These are phyloP conservation scores for Tetracladium setigerum DNA, from an alignment of 495 filamentous ascomycete genomes.

Conservation along the genomic window DNA sequence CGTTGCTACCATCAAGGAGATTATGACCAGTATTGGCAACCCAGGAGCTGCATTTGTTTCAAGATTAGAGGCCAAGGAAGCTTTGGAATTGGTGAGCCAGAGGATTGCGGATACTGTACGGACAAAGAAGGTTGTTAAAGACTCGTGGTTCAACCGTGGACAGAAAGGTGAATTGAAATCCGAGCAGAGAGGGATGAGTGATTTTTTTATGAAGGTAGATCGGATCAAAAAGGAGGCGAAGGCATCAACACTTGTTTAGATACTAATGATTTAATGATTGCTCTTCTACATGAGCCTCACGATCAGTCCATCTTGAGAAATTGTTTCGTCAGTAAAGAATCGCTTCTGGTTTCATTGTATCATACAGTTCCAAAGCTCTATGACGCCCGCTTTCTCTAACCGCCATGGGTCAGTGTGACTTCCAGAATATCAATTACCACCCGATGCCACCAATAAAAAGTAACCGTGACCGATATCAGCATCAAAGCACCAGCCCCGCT, in stretches of 20 bases:
- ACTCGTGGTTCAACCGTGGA: constrained; percentile 41
- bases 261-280: too few species aligned
- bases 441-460: too few species aligned
- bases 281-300: too few species aligned
- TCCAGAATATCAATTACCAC: too few species aligned
- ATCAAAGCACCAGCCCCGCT: too few species aligned
- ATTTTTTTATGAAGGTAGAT: constrained; percentile 12
- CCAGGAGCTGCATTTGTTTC: constrained; percentile 63
- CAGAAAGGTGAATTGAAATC: constrained; percentile 4
- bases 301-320: too few species aligned
- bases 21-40: constrained; percentile 67
- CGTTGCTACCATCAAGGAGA: constrained; percentile 49
- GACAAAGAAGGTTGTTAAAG: constrained; percentile 53
- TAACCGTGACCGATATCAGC: too few species aligned
- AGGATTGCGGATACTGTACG: constrained; percentile 64
- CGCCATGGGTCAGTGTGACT: too few species aligned
- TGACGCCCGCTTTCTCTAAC: not conserved
- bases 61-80: constrained; percentile 64
- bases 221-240: not conserved
- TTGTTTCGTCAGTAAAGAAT: too few species aligned
- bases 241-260: not conserved
- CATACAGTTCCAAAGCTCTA: constrained; percentile 22
- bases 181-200: constrained; percentile 28
- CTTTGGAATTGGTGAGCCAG: constrained; percentile 62
- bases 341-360: constrained; percentile 14